Percentiles rank a stretch among this genome's conserved stretches.
These are phyloP conservation scores for Stereocaulon alpinum DNA, from an alignment of 495 filamentous ascomycete species.

Conservation along the genomic window DNA sequence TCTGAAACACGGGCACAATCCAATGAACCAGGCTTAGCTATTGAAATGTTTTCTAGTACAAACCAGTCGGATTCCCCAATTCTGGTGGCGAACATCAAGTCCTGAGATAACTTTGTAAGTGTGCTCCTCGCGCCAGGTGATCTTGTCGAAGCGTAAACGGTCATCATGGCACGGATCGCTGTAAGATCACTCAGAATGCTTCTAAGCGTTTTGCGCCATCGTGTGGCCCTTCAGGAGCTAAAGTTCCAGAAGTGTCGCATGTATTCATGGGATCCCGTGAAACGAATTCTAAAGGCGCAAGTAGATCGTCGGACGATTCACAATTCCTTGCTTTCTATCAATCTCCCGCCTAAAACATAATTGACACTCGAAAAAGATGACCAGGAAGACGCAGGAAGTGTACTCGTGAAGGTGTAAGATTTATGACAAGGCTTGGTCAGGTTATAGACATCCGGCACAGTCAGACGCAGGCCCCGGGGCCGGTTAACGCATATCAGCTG, in stretches of 20 bases:
- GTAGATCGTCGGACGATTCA: not conserved
- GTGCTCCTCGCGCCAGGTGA: not conserved
- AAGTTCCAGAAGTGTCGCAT: not conserved
- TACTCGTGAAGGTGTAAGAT: not conserved
- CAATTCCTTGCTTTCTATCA: not conserved
- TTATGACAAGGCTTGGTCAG: not conserved
- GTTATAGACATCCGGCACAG: not conserved
- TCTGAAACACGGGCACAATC: not conserved
- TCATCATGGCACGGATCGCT: not conserved
- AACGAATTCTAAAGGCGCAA: not conserved
- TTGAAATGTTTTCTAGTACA: not conserved
- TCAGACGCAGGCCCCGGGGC: not conserved
- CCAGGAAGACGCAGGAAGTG: not conserved
- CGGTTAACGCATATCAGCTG: not conserved
- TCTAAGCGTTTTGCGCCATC: not conserved
- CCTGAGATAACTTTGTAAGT: not conserved
- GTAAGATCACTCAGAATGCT: not conserved
- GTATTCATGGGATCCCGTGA: not conserved
- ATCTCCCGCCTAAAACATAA: not conserved
- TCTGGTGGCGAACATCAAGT: no score
- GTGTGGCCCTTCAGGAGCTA: not conserved
- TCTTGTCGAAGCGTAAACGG: not conserved
- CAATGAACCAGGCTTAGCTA: not conserved
- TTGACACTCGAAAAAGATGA: not conserved
- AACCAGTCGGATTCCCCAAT: no score